Conservation (phyloP, 2,329 filamentous ascomycete species). For the Alternaria dauci region DNA sequence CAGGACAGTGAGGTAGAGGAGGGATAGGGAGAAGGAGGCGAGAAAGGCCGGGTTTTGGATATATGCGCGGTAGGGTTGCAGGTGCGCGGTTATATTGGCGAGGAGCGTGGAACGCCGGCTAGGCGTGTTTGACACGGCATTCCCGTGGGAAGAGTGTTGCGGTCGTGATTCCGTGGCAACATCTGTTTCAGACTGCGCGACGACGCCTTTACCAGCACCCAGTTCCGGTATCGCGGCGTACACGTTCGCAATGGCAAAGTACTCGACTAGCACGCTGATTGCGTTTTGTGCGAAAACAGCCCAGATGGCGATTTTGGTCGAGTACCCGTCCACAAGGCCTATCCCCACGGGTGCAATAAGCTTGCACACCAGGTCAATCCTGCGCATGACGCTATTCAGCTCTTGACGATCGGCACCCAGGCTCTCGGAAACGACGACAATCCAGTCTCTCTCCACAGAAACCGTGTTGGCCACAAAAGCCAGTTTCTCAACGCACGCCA, state of each 20-base stretch:
- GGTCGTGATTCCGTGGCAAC: constrained; percentile 2
- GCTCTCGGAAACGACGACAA: constrained; percentile 60
- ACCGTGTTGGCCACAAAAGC: constrained; percentile 71
- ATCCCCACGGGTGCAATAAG: constrained; percentile 63
- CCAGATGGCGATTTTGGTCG: constrained; percentile 59
- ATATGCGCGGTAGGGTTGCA: constrained; percentile 54
- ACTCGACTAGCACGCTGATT: constrained; percentile 60
- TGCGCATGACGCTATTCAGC: constrained; percentile 66
- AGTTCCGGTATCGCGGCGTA: constrained; percentile 45
- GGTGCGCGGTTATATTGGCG: constrained; percentile 9
- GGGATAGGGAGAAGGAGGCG: constrained; percentile 66
- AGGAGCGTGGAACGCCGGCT: constrained; percentile 5
- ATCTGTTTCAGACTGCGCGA: constrained; percentile 17
- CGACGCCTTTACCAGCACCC: constrained; percentile 17
- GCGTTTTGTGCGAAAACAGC: constrained; percentile 61
- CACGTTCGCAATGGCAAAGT: constrained; percentile 61
- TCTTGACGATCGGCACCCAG: constrained; percentile 42
- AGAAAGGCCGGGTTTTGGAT: constrained; percentile 64
- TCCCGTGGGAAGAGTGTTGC: constrained; percentile 12
- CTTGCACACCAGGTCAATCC: constrained; percentile 68
- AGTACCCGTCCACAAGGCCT: constrained; percentile 59
- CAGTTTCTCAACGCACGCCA: constrained; percentile 76
- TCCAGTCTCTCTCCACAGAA: constrained; percentile 76
- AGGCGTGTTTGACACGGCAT: constrained; percentile 12
- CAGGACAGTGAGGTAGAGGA: constrained; percentile 66